phyloP scores from a whole-genome alignment of 345 rosid genomes.

The Citrus mangshanensis region DNA sequence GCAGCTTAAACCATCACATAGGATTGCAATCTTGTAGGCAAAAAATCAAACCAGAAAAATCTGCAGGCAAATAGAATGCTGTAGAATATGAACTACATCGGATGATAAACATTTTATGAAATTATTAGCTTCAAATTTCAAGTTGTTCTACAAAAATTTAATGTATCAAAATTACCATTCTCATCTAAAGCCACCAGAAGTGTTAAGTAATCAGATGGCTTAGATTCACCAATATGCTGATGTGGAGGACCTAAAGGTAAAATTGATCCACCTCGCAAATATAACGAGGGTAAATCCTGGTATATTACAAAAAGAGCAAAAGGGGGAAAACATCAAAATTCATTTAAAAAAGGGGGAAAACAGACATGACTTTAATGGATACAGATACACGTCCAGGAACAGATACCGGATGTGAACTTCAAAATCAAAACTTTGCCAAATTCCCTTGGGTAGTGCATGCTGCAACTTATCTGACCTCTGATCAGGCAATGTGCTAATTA shows the following conservation, averaged over 20 bases:
- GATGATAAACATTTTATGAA: background rate
- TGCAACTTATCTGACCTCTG: conserved; percentile 47
- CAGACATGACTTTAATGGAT: background rate
- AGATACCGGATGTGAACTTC: conserved; percentile 80
- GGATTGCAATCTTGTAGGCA: background rate
- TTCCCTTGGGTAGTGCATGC: conserved; percentile 61
- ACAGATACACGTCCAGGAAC: background rate
- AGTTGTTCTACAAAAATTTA: background rate
- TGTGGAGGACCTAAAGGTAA: conserved; percentile 63
- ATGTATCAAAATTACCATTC: conserved; percentile 48
- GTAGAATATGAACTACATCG: background rate
- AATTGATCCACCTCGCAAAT: conserved; percentile 87
- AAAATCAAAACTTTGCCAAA: conserved; percentile 77
- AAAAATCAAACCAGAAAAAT: background rate
- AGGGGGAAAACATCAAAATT: conserved; percentile 7
- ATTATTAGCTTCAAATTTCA: background rate
- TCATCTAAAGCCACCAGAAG: conserved; percentile 79
- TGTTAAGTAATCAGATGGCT: conserved; percentile 62
- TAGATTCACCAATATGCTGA: conserved; percentile 70
- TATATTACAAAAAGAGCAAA: conserved; percentile 13
- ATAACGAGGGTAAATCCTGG: conserved; percentile 83
- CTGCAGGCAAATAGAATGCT: background rate
- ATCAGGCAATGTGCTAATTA: conserved; percentile 47
- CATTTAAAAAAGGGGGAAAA: background rate
- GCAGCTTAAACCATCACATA: background rate